phyloP scores from a whole-genome alignment of 2,329 filamentous ascomycete species.

The Teratosphaeria destructans region DNA sequence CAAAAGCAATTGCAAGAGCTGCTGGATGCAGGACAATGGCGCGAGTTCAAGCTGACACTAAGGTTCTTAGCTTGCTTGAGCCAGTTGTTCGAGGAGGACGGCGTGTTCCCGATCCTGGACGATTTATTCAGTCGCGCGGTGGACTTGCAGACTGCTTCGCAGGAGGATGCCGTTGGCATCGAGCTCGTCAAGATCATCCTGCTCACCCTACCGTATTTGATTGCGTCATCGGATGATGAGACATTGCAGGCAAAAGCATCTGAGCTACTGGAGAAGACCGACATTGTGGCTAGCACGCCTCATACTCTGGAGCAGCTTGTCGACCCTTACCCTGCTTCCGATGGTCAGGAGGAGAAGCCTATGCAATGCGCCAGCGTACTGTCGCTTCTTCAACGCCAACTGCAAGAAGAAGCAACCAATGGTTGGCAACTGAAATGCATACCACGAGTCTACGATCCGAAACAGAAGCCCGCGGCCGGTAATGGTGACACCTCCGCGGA shows the following conservation, averaged over 20 bases:
- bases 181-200: slow-evolving; percentile 96
- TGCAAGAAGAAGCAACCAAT: slow-evolving; percentile 63
- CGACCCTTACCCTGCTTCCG: slow-evolving; percentile 58
- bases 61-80: slow-evolving; percentile 86
- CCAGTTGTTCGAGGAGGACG: slow-evolving; percentile 67
- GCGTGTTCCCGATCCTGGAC: slow-evolving; percentile 73
- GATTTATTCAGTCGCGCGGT: slow-evolving; percentile 88
- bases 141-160: slow-evolving; percentile 83
- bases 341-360: slow-evolving; percentile 50
- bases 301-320: slow-evolving; percentile 77
- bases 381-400: slow-evolving; percentile 72
- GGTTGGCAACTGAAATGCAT: slow-evolving; percentile 64
- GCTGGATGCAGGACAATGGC: slow-evolving; percentile 69
- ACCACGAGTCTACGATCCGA: slow-evolving; percentile 44
- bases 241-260: slow-evolving; percentile 63
- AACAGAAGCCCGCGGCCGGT: slow-evolving; percentile 8
- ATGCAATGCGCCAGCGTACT: slow-evolving; percentile 61
- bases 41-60: slow-evolving; percentile 79
- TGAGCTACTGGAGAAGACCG: slow-evolving; percentile 82
- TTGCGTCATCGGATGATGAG: slow-evolving; percentile 57
- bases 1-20: slow-evolving; percentile 53
- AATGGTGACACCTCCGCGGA: slow-evolving; percentile 31
- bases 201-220: slow-evolving; percentile 82
- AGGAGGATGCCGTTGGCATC: slow-evolving; percentile 66
- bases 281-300: slow-evolving; percentile 82